phyloP scores from a whole-genome alignment of 768 basidiomycete species.

The Tulasnella sp. region DNA sequence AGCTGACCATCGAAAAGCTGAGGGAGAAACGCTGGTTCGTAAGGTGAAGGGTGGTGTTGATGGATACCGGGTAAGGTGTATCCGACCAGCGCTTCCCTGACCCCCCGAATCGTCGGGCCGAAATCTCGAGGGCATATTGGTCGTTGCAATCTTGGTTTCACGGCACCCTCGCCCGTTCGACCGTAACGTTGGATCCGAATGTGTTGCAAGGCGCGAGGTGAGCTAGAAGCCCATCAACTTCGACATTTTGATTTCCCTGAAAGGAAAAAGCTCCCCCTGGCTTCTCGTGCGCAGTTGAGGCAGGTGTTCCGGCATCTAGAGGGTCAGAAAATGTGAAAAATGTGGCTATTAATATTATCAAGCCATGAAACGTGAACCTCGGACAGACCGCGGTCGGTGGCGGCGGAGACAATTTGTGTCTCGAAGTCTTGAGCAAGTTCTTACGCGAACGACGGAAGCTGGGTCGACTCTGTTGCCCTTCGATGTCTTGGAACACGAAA shows the following conservation, averaged over 20 bases:
- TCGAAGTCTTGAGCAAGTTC: neutral
- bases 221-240: slow-evolving; percentile 3
- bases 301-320: neutral
- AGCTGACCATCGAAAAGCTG: neutral
- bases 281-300: neutral
- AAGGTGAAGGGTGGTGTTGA: neutral
- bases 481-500: neutral
- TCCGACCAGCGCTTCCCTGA: neutral
- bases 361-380: neutral
- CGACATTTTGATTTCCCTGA: neutral
- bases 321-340: neutral
- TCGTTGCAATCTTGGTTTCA: neutral
- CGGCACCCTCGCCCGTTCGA: neutral
- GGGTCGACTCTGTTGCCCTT: neutral
- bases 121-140: neutral
- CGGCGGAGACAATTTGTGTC: neutral
- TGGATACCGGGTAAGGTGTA: neutral
- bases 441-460: neutral
- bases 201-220: neutral
- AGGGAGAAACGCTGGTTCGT: neutral
- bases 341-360: neutral
- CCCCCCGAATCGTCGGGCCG: neutral
- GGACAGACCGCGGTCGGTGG: neutral
- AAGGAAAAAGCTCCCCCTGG: neutral
- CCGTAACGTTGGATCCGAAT: neutral